phyloP scores from a whole-genome alignment of 495 filamentous ascomycete genomes.

The Neurospora sp. region DNA sequence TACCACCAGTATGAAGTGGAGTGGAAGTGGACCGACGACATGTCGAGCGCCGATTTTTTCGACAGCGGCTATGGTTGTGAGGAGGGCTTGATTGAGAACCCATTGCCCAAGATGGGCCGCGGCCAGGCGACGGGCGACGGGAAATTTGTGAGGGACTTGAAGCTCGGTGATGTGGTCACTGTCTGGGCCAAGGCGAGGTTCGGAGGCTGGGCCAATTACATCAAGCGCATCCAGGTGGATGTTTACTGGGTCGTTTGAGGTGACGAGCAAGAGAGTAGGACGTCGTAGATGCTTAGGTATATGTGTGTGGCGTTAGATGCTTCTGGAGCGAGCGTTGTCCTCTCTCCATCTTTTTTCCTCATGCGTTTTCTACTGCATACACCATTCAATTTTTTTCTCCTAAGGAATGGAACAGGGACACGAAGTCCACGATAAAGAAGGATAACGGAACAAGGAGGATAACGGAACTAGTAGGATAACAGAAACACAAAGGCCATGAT shows the following conservation, averaged over 20 bases:
- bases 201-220: constrained; percentile 48
- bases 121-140: constrained; percentile 47
- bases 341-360: not conserved
- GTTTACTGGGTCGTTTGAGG: constrained; percentile 54
- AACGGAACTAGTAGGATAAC: not conserved
- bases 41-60: constrained; percentile 15
- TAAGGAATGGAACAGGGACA: not conserved
- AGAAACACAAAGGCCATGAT: not conserved
- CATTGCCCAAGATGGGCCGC: constrained; percentile 33
- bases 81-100: constrained; percentile 22
- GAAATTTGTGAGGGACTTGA: constrained; percentile 44
- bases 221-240: constrained; percentile 46
- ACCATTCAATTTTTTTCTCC: not conserved
- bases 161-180: constrained; percentile 54
- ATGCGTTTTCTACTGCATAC: not conserved
- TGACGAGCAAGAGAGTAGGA: not conserved
- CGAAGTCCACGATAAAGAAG: not conserved
- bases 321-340: not conserved
- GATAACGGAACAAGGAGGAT: not conserved
- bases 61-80: not conserved
- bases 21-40: constrained; percentile 47
- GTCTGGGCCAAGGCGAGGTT: constrained; percentile 58
- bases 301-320: not conserved
- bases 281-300: not conserved
- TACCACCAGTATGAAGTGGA: constrained; percentile 36